A percentile compares a stretch with the other conserved stretches of the same genome.
Conservation (phyloP, 202 grass and related monocot species). For the Miscanthus sacchariflorus region DNA sequence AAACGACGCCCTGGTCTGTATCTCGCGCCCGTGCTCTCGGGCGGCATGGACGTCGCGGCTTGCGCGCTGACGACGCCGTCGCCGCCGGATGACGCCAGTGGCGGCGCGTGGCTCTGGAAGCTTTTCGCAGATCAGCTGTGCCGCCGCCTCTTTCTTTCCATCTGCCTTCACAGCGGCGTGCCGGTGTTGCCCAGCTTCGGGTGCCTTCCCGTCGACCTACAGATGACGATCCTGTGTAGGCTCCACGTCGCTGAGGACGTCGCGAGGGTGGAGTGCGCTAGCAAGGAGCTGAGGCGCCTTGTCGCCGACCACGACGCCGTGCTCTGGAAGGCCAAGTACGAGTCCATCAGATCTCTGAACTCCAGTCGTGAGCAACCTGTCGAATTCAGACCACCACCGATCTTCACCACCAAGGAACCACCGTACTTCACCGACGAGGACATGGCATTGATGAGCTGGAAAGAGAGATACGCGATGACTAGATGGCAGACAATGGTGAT, state of each 20-base stretch:
- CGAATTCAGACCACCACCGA: too few species aligned
- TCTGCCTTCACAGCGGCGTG: background rate
- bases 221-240: background rate
- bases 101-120: constrained; percentile 9
- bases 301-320: background rate
- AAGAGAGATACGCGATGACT: background rate
- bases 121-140: background rate
- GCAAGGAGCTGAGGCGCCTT: background rate
- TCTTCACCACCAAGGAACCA: background rate
- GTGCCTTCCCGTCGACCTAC: background rate
- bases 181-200: background rate
- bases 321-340: background rate
- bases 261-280: background rate
- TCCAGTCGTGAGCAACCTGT: too few species aligned
- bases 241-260: background rate
- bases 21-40: background rate
- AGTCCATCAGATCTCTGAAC: background rate
- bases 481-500: background rate
- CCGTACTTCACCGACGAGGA: background rate
- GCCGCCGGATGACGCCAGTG: background rate
- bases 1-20: background rate
- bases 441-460: background rate
- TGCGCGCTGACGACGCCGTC: background rate
- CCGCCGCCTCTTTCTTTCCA: background rate
- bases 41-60: background rate